phyloP scores from a whole-genome alignment of 176 grass and related monocot species.

The Triticum turgidum region DNA sequence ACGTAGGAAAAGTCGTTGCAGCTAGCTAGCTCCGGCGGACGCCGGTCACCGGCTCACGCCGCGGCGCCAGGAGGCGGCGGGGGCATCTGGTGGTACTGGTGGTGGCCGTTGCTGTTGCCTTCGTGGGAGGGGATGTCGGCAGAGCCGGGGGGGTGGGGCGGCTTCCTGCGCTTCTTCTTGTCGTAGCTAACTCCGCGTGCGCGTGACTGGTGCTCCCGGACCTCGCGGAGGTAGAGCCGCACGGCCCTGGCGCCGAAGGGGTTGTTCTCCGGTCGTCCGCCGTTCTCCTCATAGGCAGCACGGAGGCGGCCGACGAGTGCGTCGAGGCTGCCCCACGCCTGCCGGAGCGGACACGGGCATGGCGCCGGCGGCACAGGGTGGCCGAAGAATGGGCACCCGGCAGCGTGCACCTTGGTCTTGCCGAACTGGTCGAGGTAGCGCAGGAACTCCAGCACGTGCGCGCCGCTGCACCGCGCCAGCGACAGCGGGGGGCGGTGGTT shows the following conservation, averaged over 20 bases:
- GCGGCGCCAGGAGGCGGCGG: slow-evolving; percentile 47
- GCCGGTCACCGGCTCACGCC: slow-evolving; percentile 12
- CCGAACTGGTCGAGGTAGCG: slow-evolving; percentile 98
- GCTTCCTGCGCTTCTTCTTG: slow-evolving; percentile 98
- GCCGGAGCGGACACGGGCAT: slow-evolving; percentile 87
- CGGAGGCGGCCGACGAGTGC: slow-evolving; percentile 82
- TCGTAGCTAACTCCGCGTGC: slow-evolving; percentile 90
- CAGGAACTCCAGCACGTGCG: slow-evolving; percentile 90
- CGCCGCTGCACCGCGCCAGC: slow-evolving; percentile 83
- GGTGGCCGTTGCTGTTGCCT: slow-evolving; percentile 6
- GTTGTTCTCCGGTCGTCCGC: slow-evolving; percentile 79
- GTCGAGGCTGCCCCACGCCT: slow-evolving; percentile 95
- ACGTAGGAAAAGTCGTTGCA: neutral
- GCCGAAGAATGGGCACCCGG: slow-evolving; percentile 85
- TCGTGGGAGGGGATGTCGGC: slow-evolving; percentile 19
- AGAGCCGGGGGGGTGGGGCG: neutral
- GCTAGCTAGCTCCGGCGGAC: neutral
- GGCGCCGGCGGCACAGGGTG: slow-evolving; percentile 78
- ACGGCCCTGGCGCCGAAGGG: slow-evolving; percentile 89
- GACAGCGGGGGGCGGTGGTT: slow-evolving; percentile 87
- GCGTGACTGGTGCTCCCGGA: slow-evolving; percentile 85
- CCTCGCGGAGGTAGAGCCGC: slow-evolving; percentile 90
- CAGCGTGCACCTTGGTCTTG: slow-evolving; percentile 87
- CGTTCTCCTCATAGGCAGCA: slow-evolving; percentile 92
- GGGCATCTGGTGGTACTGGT: slow-evolving; percentile 39